These are phyloP conservation scores for Helotiales sp. DNA, from an alignment of 2,329 filamentous ascomycete genomes.

Conservation along the genomic window DNA sequence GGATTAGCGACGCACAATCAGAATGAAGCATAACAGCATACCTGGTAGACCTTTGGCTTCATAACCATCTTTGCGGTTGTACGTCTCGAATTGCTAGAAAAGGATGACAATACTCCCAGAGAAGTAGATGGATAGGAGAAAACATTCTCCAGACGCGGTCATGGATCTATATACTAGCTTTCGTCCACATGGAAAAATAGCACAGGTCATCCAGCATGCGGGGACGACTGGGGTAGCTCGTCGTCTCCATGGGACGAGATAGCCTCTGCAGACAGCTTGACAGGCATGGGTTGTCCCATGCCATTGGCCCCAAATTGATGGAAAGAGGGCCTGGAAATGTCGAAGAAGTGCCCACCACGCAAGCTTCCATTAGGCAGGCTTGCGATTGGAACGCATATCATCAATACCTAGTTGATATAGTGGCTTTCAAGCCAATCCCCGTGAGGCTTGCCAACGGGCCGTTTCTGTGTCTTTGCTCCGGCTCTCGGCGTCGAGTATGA, in stretches of 20 bases:
- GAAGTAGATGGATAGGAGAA: neutral
- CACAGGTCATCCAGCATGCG: neutral
- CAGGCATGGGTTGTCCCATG: neutral
- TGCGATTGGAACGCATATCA: conserved; percentile 10
- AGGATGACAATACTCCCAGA: neutral
- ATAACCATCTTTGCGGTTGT: conserved; percentile 16
- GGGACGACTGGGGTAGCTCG: conserved; percentile 14
- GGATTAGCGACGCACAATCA: neutral
- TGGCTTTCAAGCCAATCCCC: neutral
- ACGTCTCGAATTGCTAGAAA: neutral
- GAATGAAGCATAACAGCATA: neutral
- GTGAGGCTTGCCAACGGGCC: neutral
- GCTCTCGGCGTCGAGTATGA: neutral
- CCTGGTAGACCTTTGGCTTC: conserved; percentile 15
- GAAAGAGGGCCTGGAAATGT: neutral
- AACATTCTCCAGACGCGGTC: neutral
- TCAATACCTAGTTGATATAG: neutral
- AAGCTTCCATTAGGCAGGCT: neutral
- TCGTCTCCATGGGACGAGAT: conserved; percentile 7
- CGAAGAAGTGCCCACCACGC: no score
- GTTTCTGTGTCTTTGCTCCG: neutral
- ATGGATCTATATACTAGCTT: neutral
- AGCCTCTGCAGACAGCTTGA: neutral
- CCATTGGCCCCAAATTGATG: neutral
- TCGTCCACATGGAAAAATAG: neutral